Evolutionary conservation across 495 filamentous ascomycete species (phyloP), one percentile per base, ranked within the genome.

Genomic region (Aspergillus baeticus): DNA sequence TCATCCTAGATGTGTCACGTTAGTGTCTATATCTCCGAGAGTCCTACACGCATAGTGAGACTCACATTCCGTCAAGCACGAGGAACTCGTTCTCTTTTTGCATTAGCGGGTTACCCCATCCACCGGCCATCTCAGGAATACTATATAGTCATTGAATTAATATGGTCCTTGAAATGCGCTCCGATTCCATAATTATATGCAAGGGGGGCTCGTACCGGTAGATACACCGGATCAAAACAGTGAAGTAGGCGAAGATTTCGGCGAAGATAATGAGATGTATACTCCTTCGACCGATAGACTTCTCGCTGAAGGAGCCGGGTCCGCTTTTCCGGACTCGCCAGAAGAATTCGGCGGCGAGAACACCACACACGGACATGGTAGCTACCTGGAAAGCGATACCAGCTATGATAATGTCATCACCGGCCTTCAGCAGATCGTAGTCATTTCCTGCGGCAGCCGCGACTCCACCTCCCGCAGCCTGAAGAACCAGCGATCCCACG

Each of bases 361-460:
- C 6, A 10, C 81, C 83, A 64, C 87, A 90, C 22, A 79, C 69
- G 31, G 71, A 58, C 68, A 90, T 74, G 3, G 87, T 87, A 6
- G 72, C 75, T 31, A 87, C 86, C 76, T 91, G 88, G 68, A 85
- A 81, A 6, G 81, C 75, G 57, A 91, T 87, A 63, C 88, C 87
- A 10, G 85, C 79, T 45, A 91, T 84, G 63, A 88, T 89, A 51
- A 86, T 80, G 60, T 87, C 65, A 68, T 89, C 85, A 0, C 58
- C 58, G 13, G 42, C 41, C 35, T 56, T 48, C 10, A 60, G 52
- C 2, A 60, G 33, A 0, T 41, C 23, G 35, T 48, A 23, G 17
- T 71, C 49, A 5, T 66, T 63, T 0, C 63, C 66, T 23, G 70
- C 70, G 1, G 64, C 66, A 1, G 70, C 68, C 0, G 58, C 58